Evolutionary conservation across 768 basidiomycete genomes (phyloP).

Genomic region (Mycena galopus): DNA sequence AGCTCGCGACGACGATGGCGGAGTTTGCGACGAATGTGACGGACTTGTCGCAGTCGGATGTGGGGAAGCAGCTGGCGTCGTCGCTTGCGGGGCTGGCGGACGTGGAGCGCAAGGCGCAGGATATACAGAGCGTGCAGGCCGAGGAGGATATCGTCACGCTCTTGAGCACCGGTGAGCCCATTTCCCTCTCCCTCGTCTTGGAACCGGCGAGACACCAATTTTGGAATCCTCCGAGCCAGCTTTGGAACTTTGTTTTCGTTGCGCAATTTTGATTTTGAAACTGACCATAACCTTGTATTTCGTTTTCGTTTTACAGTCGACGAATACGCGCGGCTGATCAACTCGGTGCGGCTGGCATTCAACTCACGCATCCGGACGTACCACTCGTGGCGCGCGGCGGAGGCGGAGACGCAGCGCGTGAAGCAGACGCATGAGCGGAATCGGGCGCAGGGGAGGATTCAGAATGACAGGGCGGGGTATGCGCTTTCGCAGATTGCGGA

Average conservation of each 20-base stretch:
- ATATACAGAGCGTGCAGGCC: slow-evolving; percentile 79
- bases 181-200: too few relatives aligned
- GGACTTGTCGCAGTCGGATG: slow-evolving; percentile 81
- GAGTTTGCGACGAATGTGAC: slow-evolving; percentile 84
- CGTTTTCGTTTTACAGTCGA: slow-evolving; percentile 63
- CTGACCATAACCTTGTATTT: background rate
- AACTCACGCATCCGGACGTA: slow-evolving; percentile 88
- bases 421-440: slow-evolving; percentile 87
- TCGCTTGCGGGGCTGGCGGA: slow-evolving; percentile 80
- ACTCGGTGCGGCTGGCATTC: slow-evolving; percentile 92
- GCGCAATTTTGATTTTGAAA: background rate
- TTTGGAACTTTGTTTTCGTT: background rate
- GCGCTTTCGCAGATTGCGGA: slow-evolving; percentile 88
- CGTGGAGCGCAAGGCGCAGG: slow-evolving; percentile 80
- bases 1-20: slow-evolving; percentile 75
- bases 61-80: slow-evolving; percentile 79
- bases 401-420: slow-evolving; percentile 78
- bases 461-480: slow-evolving; percentile 76
- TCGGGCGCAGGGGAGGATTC: slow-evolving; percentile 79
- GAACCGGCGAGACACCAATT: too few relatives aligned
- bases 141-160: slow-evolving; percentile 87
- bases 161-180: slow-evolving; percentile 76
- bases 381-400: slow-evolving; percentile 83
- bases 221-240: too few relatives aligned
- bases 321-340: slow-evolving; percentile 93